A percentile compares a stretch with the other conserved stretches of the same genome.
phyloP scores from a whole-genome alignment of 2,329 filamentous ascomycete genomes.

The Scopulariopsis brevicaulis region DNA sequence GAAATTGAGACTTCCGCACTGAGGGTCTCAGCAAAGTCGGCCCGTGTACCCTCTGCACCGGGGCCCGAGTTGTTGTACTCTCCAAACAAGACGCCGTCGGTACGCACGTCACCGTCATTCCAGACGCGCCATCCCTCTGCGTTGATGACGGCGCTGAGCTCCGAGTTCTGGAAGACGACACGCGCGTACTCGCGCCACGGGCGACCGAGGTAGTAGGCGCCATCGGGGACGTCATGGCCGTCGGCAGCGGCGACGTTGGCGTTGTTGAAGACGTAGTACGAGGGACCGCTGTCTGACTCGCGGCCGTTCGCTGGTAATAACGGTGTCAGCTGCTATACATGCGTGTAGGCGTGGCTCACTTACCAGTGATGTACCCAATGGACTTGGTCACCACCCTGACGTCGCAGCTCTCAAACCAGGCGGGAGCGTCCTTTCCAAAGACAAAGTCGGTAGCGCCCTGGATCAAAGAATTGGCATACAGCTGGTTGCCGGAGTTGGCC shows the following conservation, averaged over 20 bases:
- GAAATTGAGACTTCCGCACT: neutral
- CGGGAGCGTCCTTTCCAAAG: slow-evolving; percentile 23
- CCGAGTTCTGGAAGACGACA: slow-evolving; percentile 35
- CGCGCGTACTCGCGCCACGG: slow-evolving; percentile 34
- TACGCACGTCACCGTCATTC: slow-evolving; percentile 34
- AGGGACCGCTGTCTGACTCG: slow-evolving; percentile 18
- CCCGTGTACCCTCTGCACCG: slow-evolving; percentile 41
- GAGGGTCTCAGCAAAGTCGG: slow-evolving; percentile 26
- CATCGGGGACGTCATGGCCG: slow-evolving; percentile 8
- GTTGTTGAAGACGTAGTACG: slow-evolving; percentile 34
- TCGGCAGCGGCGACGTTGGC: slow-evolving; percentile 21
- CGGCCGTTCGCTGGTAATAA: slow-evolving; percentile 27
- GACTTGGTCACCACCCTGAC: slow-evolving; percentile 21
- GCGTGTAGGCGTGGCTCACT: slow-evolving; percentile 1
- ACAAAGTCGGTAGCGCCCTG: slow-evolving; percentile 32
- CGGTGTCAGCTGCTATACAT: neutral
- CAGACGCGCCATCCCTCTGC: slow-evolving; percentile 46
- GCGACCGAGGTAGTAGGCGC: slow-evolving; percentile 33
- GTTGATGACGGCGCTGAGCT: slow-evolving; percentile 44
- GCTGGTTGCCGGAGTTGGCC: slow-evolving; percentile 31
- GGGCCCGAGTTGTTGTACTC: slow-evolving; percentile 49
- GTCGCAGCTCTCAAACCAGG: slow-evolving; percentile 31
- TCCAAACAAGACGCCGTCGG: slow-evolving; percentile 39
- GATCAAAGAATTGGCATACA: slow-evolving; percentile 31
- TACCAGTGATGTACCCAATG: slow-evolving; percentile 29